Evolutionary conservation across 73 alveolate genomes (phyloP), one percentile per base, ranked within the genome.

Genomic region (Paramecium biaurelia): DNA sequence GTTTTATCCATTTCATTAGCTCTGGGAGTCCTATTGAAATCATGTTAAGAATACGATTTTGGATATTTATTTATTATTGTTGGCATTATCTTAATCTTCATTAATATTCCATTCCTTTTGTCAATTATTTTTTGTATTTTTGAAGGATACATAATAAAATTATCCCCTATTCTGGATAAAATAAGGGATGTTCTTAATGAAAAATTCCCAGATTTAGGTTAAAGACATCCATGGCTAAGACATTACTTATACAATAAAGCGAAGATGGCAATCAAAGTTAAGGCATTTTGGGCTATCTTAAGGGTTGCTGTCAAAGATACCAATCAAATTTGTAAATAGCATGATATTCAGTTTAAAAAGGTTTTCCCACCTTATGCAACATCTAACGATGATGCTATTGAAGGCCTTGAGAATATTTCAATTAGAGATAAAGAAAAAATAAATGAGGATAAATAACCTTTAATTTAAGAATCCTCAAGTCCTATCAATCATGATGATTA

Each of bases 1-100:
- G 67, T 76, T 34, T 57, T 86, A 41, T 63, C 85, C n/a, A 38
- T 86, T 32, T 59, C 88, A 6, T 42, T 86, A 28, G 58, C 67
- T 37, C 23, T 86, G 70, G 93, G 86, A 35, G 58, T 72, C 7
- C 5, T 72, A 30, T 15, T 72, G 5, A 72, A 72, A 72, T 32
- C 59, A 8, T 35, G 59, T 7, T 37, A 72, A 72, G 86, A 72
- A 35, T 11, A 72, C 11, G 45, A 72, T 5, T 72, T 72, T 72
- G 56, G 86, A 12, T 72, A 72, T 18, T 37, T 72, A 72, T 79
- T 79, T 79, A 41, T 42, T 9, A 79, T 79, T 15, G 56, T 79
- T 18, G 90, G 76, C 0, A 24, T 45, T 12, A 41, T 79, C 47
- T 9, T 87, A 59, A 47, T 56, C 11, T 34, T 37, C 1, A 53